Evolutionary conservation across 495 filamentous ascomycete genomes (phyloP).

Genomic region (Neurospora cerealis): DNA sequence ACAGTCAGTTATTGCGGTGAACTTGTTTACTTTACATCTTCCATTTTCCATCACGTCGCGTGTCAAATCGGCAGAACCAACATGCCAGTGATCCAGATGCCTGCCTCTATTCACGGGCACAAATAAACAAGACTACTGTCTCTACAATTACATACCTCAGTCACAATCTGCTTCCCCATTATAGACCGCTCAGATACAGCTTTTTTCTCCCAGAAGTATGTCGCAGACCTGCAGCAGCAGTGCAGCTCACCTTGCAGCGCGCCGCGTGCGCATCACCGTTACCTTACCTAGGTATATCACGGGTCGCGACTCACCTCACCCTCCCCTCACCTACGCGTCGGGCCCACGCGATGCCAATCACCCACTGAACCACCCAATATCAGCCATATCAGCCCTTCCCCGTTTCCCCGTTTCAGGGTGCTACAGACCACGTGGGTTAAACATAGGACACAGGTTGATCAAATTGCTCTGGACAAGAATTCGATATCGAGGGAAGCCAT

Average conservation of each 20-base stretch:
- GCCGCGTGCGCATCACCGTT: background rate
- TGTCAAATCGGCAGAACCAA: no score
- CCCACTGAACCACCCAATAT: background rate
- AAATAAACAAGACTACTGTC: no score
- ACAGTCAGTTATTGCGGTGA: no score
- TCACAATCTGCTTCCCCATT: no score
- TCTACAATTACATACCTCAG: no score
- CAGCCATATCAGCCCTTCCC: background rate
- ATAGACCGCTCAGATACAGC: no score
- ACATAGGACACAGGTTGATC: background rate
- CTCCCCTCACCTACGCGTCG: background rate
- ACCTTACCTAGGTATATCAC: background rate
- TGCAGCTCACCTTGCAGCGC: background rate
- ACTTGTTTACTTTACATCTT: no score
- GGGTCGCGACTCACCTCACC: background rate
- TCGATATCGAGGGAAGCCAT: background rate
- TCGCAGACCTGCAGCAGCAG: no score
- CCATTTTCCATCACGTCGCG: no score
- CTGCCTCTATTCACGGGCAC: no score
- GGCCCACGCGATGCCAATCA: background rate
- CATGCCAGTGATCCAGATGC: no score
- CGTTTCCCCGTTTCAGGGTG: background rate
- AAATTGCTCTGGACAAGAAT: background rate
- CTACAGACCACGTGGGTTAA: background rate
- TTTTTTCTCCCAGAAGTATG: no score